Base-by-base conservation (phyloP, 1,139 yeast genomes). In the Yamadazyma jaroonii region DNA sequence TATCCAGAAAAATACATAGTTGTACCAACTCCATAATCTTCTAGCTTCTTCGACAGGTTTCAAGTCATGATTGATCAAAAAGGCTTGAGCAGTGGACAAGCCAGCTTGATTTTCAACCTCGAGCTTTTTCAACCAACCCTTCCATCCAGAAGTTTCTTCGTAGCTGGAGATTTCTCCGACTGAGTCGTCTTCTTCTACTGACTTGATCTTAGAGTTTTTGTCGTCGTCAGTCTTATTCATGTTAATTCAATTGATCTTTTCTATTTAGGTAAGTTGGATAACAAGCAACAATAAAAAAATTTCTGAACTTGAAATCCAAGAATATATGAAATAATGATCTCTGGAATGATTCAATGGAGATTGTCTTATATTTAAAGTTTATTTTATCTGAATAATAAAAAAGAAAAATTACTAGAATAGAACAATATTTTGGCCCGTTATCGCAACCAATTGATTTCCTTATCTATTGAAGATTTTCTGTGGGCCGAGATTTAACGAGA, bases 11-110 rank as follows among this genome's bases (percentile, higher is more conserved):
- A 77, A 81, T 8, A 82, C 81, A 55, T 66, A 87, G 54, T 85
- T 84, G 58, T 71, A 81, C 94, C 95, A 85, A 23, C 77, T 67
- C 96, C 96, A 87, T 20, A 74, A 72, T 55, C 95, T 70, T 55
- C 87, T 69, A 6, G 67, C 65, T 11, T 65, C 74, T 50, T 83
- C 87, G 2, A 87, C 90, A 0, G 96, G 96, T 47, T 77, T 74
- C 51, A 87, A 70, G 62, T 87, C 96, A 46, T 74, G 68, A 59
- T 86, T 87, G 52, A 74, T 79, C 35, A 87, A 67, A 49, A 79
- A 82, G 52, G 80, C 69, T 48, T 81, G 84, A 3, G 73, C 52
- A 1, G 72, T 45, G 1, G 77, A 55, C 37, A 75, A 55, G 25
- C 57, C 64, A 17, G 59, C 61, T 31, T 59, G 59, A 25, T 59